A percentile compares a stretch with the other conserved stretches of the same genome.
Evolutionary conservation across 2,329 filamentous ascomycete species (phyloP).

Genomic region (Aspergillus clavatus): DNA sequence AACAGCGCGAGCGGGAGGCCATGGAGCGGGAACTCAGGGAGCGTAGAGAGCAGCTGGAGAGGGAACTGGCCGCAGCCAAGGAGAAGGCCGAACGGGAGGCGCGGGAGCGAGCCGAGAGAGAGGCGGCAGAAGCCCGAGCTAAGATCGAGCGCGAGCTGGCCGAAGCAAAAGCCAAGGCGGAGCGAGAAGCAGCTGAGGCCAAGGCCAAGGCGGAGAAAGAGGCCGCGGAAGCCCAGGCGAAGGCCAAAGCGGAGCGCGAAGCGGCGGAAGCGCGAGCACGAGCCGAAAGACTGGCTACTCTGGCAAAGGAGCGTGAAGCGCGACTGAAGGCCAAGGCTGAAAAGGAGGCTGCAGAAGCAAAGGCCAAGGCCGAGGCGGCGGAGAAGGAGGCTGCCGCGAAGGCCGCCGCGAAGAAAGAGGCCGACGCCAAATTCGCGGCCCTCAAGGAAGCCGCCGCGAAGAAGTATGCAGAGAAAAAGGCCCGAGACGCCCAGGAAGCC

Average conservation of each 20-base stretch:
- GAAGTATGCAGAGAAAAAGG: slow-evolving; percentile 36
- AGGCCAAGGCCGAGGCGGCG: slow-evolving; percentile 39
- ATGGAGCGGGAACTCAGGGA: slow-evolving; percentile 39
- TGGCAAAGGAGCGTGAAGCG: background rate
- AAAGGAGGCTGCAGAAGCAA: slow-evolving; percentile 30
- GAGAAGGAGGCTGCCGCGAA: slow-evolving; percentile 62
- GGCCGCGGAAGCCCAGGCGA: slow-evolving; percentile 30
- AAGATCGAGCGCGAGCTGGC: slow-evolving; percentile 13
- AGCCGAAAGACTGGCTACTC: background rate
- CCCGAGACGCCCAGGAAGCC: slow-evolving; percentile 29
- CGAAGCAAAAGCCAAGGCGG: slow-evolving; percentile 15
- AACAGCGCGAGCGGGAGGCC: slow-evolving; percentile 36
- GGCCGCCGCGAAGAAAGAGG: slow-evolving; percentile 34
- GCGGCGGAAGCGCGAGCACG: slow-evolving; percentile 18
- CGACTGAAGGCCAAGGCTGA: slow-evolving; percentile 26
- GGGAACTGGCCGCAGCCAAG: slow-evolving; percentile 31
- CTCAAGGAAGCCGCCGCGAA: slow-evolving; percentile 39
- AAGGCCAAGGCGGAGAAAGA: slow-evolving; percentile 31
- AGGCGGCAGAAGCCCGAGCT: slow-evolving; percentile 24
- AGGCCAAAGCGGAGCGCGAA: slow-evolving; percentile 30
- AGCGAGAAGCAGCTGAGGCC: slow-evolving; percentile 11
- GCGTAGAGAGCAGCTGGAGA: slow-evolving; percentile 38
- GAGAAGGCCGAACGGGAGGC: slow-evolving; percentile 19
- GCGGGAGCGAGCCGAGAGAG: slow-evolving; percentile 16
- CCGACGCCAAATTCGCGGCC: slow-evolving; percentile 36